Percentiles rank a stretch among this genome's conserved stretches.
Evolutionary conservation across 1,284 basidiomycete species (phyloP).

Genomic region (Phenoliferia sp.): DNA sequence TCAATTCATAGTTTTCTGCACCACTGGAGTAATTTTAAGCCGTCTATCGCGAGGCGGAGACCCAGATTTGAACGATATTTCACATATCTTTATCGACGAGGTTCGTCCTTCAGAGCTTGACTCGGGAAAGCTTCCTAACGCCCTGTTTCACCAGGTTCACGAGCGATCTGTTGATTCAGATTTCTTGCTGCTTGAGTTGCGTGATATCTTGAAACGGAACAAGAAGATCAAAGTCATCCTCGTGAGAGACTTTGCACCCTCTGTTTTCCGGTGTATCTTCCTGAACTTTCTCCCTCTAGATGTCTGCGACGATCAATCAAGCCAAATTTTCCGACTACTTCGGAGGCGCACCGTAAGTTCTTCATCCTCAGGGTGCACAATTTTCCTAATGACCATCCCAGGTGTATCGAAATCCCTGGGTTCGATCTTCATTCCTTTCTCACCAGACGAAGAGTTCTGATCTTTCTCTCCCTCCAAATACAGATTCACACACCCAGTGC

Average conservation of each 20-base stretch:
- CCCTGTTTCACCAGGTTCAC: constrained; percentile 12
- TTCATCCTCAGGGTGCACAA: no score
- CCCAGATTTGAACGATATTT: constrained; percentile 63
- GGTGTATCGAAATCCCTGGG: constrained; percentile 79
- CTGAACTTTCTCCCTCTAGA: constrained; percentile 25
- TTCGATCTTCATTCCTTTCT: background rate
- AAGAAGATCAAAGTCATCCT: constrained; percentile 71
- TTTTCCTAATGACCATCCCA: no score
- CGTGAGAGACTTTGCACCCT: constrained; percentile 25
- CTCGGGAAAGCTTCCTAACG: background rate
- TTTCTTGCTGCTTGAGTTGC: constrained; percentile 76
- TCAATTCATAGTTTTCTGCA: no score
- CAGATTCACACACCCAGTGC: constrained; percentile 65
- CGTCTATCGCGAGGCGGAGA: constrained; percentile 65
- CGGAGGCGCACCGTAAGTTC: constrained; percentile 67
- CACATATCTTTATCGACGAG: constrained; percentile 88
- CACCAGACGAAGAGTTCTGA: background rate
- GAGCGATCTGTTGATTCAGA: constrained; percentile 60
- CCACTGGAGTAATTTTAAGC: constrained; percentile 83
- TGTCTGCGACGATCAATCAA: constrained; percentile 76
- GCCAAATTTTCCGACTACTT: constrained; percentile 77
- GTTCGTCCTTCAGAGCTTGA: constrained; percentile 45
- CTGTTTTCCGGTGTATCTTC: constrained; percentile 18
- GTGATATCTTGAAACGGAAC: constrained; percentile 68
- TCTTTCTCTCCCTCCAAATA: no score